Evolutionary conservation across 2,329 filamentous ascomycete genomes (phyloP), one percentile per base, ranked within the genome.

Genomic region (Xylariaceae sp.): DNA sequence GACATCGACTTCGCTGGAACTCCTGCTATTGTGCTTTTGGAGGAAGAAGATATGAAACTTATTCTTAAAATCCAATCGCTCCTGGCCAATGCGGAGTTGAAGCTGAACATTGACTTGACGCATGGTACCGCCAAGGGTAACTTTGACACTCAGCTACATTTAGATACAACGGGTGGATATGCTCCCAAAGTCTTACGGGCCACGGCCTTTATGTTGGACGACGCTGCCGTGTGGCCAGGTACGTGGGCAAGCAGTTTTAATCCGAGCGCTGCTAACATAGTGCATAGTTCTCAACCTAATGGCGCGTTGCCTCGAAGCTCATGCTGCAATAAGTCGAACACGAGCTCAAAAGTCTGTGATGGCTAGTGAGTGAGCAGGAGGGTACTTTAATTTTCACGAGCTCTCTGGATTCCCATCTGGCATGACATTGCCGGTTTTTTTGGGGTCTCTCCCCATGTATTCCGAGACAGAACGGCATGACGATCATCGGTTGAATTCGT

Each of bases 171-270:
- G 68, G 85, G 84, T 57, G 92, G 93, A 41, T 94, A 90, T 72
- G 92, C 90, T 30, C 88, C 88, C 62, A 94, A 92, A 77, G 86
- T 97, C 52, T 77, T 97, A 68, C 84, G 89, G 68, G 83, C 94
- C 57, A 94, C 90, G 64, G 90, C 92, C 52, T 88, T 90, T 75
- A 89, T 95, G 82, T 81, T 97, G 63, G 89, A 92, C 66, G 91
- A 91, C 75, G 89, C 90, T 63, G 88, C 90, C 65, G 90, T 96
- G 34, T 99, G 94, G 93, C 92, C 92, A 73, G 88, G 89, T 92
- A 77, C 80, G 86, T 77, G 37, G 10, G 17, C 51, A 1, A 17
- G 11, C 10, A 17, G 51, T 48, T 55, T 8, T 49, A 52, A 54
- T n/a, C 17, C 39, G 17, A 53, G 15, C 13, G 41, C 35, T 52